Evolutionary conservation across 768 basidiomycete species (phyloP), one percentile per base, ranked within the genome.

Genomic region (Ramaria rubella): DNA sequence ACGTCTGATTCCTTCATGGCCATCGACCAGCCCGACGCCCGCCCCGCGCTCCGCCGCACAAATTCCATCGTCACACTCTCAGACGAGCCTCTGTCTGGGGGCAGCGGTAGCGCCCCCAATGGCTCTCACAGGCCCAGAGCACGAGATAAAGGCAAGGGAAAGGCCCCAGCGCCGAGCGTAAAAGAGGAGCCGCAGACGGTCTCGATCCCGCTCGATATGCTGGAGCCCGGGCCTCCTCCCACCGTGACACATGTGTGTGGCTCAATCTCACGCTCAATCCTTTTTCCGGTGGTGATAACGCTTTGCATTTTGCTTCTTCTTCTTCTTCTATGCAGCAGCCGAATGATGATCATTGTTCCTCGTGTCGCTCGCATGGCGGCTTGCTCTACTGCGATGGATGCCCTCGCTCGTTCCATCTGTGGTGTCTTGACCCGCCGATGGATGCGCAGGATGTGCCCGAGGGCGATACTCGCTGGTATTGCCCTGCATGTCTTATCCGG

Each of bases 331-430:
- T 52, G 8, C 24, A 49, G 40, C 60, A 80, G 77, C 63, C 75
- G 63, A 90, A 91, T 69, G 83, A 91, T 67, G 89, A 92, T 67
- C 87, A 91, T 65, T 92, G 89, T 66, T 90, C 88, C 60, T 81
- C 89, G 17, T 92, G 89, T 68, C 83, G 85, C 63, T 90, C 86
- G 24, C 11, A 65, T 61, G 95, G 95, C 48, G 81, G 87, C 43
- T 78, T 98, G 59, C 82, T 99, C 19, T 98, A 96, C 69, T 99
- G 96, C 70, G 96, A 98, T 69, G 94, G 94, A 19, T 99, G 96
- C 68, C 91, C 95, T 33, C 76, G 87, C 61, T 92, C 94, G 6
- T 99, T 96, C 70, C 96, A 99, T 72, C 83, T 98, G 59, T 86
- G 88, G 81, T 99, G 96, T 70, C 79, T 99, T 61, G 89, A 99